A percentile compares a stretch with the other conserved stretches of the same genome.
Evolutionary conservation across 495 filamentous ascomycete species (phyloP).

Genomic region (Neurospora terricola): DNA sequence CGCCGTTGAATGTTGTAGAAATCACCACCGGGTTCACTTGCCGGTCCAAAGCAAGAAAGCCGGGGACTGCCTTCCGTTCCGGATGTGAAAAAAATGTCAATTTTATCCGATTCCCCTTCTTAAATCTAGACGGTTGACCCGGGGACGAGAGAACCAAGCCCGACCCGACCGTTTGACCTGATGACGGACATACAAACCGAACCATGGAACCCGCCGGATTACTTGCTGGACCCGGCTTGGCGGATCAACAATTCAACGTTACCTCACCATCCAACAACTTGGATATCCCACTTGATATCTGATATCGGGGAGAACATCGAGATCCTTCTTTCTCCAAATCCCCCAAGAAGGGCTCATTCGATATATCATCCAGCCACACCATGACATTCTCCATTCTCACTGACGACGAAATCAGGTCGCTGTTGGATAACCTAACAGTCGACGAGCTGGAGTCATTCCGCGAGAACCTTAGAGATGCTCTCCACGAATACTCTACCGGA

Average conservation of each 20-base stretch:
- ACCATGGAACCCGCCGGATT: background rate
- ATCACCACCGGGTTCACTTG: background rate
- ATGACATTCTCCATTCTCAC: slow-evolving; percentile 76
- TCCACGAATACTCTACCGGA: slow-evolving; percentile 74
- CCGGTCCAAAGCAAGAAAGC: background rate
- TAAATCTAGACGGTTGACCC: background rate
- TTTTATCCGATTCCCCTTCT: background rate
- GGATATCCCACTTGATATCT: background rate
- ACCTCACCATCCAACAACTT: background rate
- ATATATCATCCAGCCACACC: background rate
- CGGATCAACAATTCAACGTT: background rate
- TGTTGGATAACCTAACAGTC: slow-evolving; percentile 61
- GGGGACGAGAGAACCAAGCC: background rate
- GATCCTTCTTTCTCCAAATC: background rate
- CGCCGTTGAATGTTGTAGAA: background rate
- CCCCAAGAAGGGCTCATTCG: background rate
- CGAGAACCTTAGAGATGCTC: slow-evolving; percentile 54
- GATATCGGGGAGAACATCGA: background rate
- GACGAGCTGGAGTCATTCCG: slow-evolving; percentile 61
- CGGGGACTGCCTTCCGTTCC: background rate
- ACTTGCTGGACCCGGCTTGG: background rate
- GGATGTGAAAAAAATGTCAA: background rate
- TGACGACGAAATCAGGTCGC: slow-evolving; percentile 53
- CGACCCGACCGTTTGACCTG: background rate
- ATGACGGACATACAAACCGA: background rate